Conservation (phyloP, 371 early-diverging fungal species). For the Rhizopus sp. region DNA sequence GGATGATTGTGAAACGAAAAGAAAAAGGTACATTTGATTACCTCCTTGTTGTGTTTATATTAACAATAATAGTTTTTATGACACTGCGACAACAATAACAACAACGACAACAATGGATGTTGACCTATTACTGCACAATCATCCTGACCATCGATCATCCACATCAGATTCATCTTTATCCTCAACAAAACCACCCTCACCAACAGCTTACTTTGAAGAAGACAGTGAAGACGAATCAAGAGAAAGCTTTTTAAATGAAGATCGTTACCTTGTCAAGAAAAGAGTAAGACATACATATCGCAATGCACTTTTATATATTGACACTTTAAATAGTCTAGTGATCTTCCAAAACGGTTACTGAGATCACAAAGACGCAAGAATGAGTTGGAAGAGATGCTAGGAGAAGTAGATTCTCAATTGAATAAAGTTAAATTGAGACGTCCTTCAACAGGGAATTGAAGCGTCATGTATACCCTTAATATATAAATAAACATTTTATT, state of each 20-base stretch:
- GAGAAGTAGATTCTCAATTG: conserved; percentile 27
- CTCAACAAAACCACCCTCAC: conserved; percentile 23
- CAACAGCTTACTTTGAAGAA: conserved; percentile 8
- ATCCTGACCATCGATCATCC: conserved; percentile 7
- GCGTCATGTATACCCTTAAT: neutral
- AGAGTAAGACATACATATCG: conserved; percentile 7
- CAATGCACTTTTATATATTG: neutral
- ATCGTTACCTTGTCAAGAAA: conserved; percentile 3
- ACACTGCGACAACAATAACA: neutral
- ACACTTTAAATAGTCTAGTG: conserved; percentile 9
- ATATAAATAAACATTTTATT: neutral
- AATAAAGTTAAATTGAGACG: conserved; percentile 32
- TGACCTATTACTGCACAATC: conserved; percentile 18
- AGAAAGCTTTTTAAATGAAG: conserved; percentile 5
- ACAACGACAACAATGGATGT: neutral
- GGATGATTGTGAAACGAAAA: conserved; percentile 4
- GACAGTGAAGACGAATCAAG: neutral
- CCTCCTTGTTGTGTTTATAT: neutral
- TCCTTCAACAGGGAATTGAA: conserved; percentile 6
- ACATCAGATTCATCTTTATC: conserved; percentile 1
- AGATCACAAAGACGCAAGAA: conserved; percentile 20
- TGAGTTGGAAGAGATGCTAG: conserved; percentile 27
- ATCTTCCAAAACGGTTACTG: conserved; percentile 14
- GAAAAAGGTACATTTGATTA: conserved; percentile 7
- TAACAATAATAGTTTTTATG: neutral